Evolutionary conservation across 208 protist genomes (phyloP).

Genomic region (Giardia muris): DNA sequence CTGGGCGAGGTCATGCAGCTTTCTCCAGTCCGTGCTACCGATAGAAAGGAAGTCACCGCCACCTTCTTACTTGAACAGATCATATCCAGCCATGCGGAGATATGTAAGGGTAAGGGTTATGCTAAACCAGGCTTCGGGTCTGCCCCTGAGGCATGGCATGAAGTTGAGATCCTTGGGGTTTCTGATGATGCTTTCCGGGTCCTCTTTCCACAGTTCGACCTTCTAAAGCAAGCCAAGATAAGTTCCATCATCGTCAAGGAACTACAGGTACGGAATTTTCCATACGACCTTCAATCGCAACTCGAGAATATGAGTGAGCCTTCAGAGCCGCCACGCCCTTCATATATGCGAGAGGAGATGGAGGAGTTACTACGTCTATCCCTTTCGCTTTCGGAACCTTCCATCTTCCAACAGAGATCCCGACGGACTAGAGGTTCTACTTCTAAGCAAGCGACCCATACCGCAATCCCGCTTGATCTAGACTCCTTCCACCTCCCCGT

Average conservation of each 20-base stretch:
- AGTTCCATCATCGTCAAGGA: background rate
- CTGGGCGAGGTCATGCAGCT: background rate
- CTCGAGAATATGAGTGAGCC: background rate
- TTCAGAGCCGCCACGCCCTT: background rate
- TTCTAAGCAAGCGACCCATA: too few species aligned
- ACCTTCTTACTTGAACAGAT: background rate
- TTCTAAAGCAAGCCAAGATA: background rate
- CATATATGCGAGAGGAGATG: background rate
- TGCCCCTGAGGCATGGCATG: background rate
- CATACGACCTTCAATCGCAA: background rate
- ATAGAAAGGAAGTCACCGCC: background rate
- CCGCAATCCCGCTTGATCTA: too few species aligned
- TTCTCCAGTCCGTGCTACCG: background rate
- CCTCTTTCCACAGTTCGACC: background rate
- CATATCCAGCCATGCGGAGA: background rate
- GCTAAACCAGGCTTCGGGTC: background rate
- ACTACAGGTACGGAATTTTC: background rate
- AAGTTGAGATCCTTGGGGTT: background rate
- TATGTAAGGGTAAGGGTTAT: background rate
- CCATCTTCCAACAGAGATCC: too few species aligned
- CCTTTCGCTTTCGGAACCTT: too few species aligned
- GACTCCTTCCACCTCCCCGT: too few species aligned
- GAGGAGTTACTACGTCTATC: background rate
- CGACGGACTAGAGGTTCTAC: too few species aligned
- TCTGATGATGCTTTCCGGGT: background rate